Base-by-base conservation (phyloP, 768 basidiomycete genomes). In the Boletus sp. region DNA sequence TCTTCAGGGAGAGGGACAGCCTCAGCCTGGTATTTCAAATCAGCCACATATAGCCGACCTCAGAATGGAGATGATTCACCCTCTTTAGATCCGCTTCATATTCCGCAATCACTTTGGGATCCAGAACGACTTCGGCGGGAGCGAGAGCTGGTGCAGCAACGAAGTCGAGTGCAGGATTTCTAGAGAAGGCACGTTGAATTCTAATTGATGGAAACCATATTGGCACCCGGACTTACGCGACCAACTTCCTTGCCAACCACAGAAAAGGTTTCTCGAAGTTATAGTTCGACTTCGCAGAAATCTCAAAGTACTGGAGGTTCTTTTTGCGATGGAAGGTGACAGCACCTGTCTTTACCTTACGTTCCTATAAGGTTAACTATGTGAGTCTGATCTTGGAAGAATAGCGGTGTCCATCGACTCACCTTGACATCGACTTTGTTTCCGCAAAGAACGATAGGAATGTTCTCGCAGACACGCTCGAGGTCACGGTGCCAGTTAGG, bases 281-380 rank as follows among this genome's bases (percentile, higher is more conserved):
- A 77, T 98, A 99, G 83, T 99, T 99, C 46, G 95, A 98, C 78
- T 99, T 99, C 52, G 97, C 97, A 0, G 97, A 98, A 65, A 99
- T 98, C 71, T 99, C 97, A 73, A 95, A 99, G 81, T 99, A 99
- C 73, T 98, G 97, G 51, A 99, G 83, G 77, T 96, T 98, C 84
- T 99, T 99, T 92, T 99, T 99, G 72, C 97, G 84, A 83, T 98
- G 97, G 89, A 99, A 99, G 45, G 97, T 99, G 59, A 99, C 97
- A 42, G 89, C 86, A 50, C 92, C 92, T 24, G 96, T 98, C 83
- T 98, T 99, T 65, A 99, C 97, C 84, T 99, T 99, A 61, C 97
- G 94, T 77, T 99, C 97, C 96, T 98, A 69, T 57, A 62, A 15
- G n/a, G 55, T 61, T 36, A 44, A 44, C 37, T 14, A 30, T 28